Conservation (phyloP, 805 yeast genomes). For the Suhomyces sp. region DNA sequence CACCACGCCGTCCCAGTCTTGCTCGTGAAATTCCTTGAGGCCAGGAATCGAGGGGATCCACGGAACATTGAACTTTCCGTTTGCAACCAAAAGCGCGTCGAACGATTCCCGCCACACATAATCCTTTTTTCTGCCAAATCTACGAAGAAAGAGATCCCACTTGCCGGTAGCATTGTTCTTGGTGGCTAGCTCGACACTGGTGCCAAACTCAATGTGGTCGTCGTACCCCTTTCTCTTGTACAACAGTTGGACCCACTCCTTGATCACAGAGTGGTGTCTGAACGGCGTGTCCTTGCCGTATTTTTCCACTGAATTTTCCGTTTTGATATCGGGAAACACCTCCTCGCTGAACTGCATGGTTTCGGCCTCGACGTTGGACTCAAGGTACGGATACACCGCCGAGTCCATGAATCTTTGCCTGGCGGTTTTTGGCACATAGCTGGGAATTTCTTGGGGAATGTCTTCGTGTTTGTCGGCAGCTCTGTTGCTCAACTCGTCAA, state of each 20-base stretch:
- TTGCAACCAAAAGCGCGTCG: conserved; percentile 18
- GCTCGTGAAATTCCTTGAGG: conserved; percentile 13
- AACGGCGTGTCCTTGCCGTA: conserved; percentile 21
- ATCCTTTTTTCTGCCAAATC: conserved; percentile 12
- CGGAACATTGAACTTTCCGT: conserved; percentile 23
- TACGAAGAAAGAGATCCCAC: conserved; percentile 18
- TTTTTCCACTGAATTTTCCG: conserved; percentile 11
- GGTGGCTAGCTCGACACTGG: conserved; percentile 27
- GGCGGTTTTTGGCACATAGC: conserved; percentile 14
- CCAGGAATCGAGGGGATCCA: conserved; percentile 20
- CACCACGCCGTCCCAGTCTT: conserved; percentile 10
- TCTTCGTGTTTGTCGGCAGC: conserved; percentile 11
- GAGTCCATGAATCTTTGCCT: conserved; percentile 20
- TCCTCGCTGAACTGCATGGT: conserved; percentile 23
- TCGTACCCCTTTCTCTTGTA: conserved; percentile 20
- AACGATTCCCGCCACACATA: conserved; percentile 17
- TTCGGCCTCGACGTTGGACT: conserved; percentile 21
- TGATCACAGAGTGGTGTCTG: conserved; percentile 15
- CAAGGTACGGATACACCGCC: conserved; percentile 25
- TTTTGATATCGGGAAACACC: conserved; percentile 15
- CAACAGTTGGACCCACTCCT: conserved; percentile 18
- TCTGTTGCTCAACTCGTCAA: conserved; percentile 10
- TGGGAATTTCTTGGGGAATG: conserved; percentile 15
- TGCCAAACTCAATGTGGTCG: conserved; percentile 18
- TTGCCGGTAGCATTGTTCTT: conserved; percentile 14